Base-by-base conservation (phyloP, 2,329 filamentous ascomycete genomes). In the Colletotrichum musicola region DNA sequence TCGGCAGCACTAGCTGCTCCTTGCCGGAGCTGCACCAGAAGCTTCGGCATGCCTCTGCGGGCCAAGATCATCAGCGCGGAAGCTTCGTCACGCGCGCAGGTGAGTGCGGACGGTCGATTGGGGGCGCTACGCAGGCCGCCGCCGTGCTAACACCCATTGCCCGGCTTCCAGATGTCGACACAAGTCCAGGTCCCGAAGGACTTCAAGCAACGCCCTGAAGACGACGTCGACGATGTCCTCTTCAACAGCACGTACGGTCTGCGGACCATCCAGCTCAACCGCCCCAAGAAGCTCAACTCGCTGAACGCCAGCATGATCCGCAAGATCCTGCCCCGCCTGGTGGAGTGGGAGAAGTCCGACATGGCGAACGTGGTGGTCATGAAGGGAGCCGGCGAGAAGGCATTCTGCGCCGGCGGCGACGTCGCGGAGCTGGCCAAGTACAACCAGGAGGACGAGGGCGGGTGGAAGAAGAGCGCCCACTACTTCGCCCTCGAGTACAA, bases 401-500 rank as follows among this genome's bases (percentile, higher is more conserved):
- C 95, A 25, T 92, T 99, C 74, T 99, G 96, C 79, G 94, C 96
- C 2, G 96, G 96, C 73, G 96, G 96, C 68, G 96, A 99, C 79
- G 95, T 99, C 47, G 88, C 89, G 18, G 89, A 87, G 50, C 89
- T 99, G 71, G 95, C 94, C 44, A 72, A 88, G 71, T 88, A 89
- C 79, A 98, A 97, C 79, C 81, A 87, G 77, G 75, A 89, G 68
- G 90, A 92, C 1, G 75, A 81, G 4, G 85, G 91, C 73, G 95
- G 95, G 38, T 91, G 93, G 82, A 83, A 90, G 76, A 86, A 86
- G 74, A 97, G 95, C 30, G 84, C 88, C 55, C 90, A 95, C 59
- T 99, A 97, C 85, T 99, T 99, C 79, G 93, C 84, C 13, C 90
- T 96, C 65, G 97, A 99, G 90, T 99, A 98, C 86, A 92, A 93